Evolutionary conservation across 2,329 filamentous ascomycete genomes (phyloP), one percentile per base, ranked within the genome.

Genomic region (Phyllosticta citrichinensis): DNA sequence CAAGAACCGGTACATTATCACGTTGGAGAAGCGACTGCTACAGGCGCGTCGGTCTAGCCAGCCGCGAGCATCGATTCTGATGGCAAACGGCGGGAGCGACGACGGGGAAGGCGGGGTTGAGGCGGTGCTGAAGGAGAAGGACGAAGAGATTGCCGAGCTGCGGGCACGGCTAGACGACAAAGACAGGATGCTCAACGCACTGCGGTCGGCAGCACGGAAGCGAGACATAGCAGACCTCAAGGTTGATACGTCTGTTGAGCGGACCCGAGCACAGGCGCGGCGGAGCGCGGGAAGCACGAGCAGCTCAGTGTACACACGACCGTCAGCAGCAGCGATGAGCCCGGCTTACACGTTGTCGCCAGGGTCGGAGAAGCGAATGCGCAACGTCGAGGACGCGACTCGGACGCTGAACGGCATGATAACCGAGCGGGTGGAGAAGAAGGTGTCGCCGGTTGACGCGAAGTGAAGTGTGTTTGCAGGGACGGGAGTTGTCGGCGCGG

Each of bases 401-500:
- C 85, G 86, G 68, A 91, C 97, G 77, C 82, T 97, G 25, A 93
- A 97, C 68, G 91, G 96, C 75, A 97, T 97, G 93, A 94, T 97
- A 63, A 88, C 92, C 70, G 89, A 93, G 69, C 85, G 88, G 62
- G 88, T 95, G 58, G 89, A 94, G 67, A 85, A 4, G 19, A 80
- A 58, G 89, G 88, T 22, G 84, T 89, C 60, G 76, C 90, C 22
- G 79, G 89, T 30, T 84, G 51, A 60, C 35, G 58, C 88, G 68
- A 47, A 47, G 40, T 47, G 17, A 12, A 47, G 40, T 30, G 33
- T 14, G 5, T 40, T 19, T 47, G 40, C 6, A 14, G 35, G 35
- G 35, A 12, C 11, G 14, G 14, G n/a, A 47, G 6, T n/a, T 14
- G 35, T n/a, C 14, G 35, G 35, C n/a, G n/a, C n/a, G 14, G n/a